Base-by-base conservation (phyloP, 73 alveolate species). In the Durusdinium trenchii region DNA sequence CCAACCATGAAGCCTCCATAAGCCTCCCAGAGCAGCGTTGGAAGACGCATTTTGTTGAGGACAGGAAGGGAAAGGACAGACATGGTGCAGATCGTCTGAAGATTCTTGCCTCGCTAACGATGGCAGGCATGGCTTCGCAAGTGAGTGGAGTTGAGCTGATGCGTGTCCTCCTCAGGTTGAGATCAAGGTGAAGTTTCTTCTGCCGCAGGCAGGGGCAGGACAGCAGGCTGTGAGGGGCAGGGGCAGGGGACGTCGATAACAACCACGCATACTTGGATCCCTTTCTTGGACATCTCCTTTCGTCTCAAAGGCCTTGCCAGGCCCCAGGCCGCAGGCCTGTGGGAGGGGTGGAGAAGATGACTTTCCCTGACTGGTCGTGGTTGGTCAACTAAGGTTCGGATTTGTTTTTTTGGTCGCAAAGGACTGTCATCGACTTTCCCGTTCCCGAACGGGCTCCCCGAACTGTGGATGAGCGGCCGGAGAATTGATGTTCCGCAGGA, bases 151-250 rank as follows among this genome's bases (percentile, higher is more conserved):
- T 20, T 54, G n/a, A 36, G 50, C 84, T 6, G 14, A 36, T 5
- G 40, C 54, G 48, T 9, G n/a, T 30, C 47, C 36, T 14, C 4
- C 60, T 28, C 9, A 91, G 98, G 98, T 76, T 61, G 60, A 69
- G 67, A 89, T 91, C 57, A 3, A 46, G 57, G 89, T 91, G 83
- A 91, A 91, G 78, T 91, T 91, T 51, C 84, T 91, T 71, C 98
- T 91, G 78, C 98, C 98, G 10, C 89, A 91, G 82, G 98, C 98
- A 26, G 76, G 76, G 47, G 84, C 84, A 9, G n/a, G n/a, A n/a
- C n/a, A n/a, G n/a, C n/a, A n/a, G n/a, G 26, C 32, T 26, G 26
- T 57, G 26, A 57, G 71, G 71, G 71, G 35, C 26, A 57, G 71
- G 35, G 12, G 35, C 71, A 26, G 71, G 3, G 20, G 20, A 26